These are phyloP conservation scores for Xylariomycetidae sp. DNA, from an alignment of 2,329 filamentous ascomycete species.

Conservation along the genomic window DNA sequence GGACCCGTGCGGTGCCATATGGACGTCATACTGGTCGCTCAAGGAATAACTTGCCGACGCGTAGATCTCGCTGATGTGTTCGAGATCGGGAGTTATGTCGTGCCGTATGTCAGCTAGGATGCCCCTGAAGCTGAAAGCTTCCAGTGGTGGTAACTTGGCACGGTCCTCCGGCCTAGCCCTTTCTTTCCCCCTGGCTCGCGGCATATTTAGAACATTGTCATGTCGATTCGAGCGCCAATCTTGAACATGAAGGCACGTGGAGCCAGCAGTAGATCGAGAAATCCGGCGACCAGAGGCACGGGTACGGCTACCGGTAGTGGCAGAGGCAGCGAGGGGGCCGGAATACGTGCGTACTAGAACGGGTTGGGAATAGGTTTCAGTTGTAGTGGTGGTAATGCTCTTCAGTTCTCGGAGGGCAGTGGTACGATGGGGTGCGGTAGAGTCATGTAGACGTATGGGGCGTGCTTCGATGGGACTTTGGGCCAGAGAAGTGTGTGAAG, in stretches of 20 bases:
- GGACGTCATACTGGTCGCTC: slow-evolving; percentile 64
- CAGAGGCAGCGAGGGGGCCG: slow-evolving; percentile 36
- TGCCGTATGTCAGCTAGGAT: slow-evolving; percentile 55
- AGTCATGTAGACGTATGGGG: slow-evolving; percentile 52
- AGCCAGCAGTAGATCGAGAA: slow-evolving; percentile 20
- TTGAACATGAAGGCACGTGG: slow-evolving; percentile 18
- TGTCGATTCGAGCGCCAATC: slow-evolving; percentile 28
- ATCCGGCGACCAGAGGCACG: slow-evolving; percentile 26
- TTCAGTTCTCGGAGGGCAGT: slow-evolving; percentile 57
- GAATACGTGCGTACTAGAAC: slow-evolving; percentile 63
- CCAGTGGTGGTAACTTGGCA: slow-evolving; percentile 53
- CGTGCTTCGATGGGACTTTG: slow-evolving; percentile 52
- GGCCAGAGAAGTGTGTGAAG: slow-evolving; percentile 49
- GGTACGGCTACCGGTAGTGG: slow-evolving; percentile 25
- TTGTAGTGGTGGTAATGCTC: slow-evolving; percentile 34
- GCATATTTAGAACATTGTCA: slow-evolving; percentile 39
- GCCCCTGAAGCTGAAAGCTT: slow-evolving; percentile 61
- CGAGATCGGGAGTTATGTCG: slow-evolving; percentile 54
- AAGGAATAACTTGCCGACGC: slow-evolving; percentile 60
- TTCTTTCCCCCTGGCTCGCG: slow-evolving; percentile 38
- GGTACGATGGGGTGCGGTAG: slow-evolving; percentile 52
- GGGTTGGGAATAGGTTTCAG: slow-evolving; percentile 57
- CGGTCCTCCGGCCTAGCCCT: slow-evolving; percentile 24
- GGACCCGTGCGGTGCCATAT: slow-evolving; percentile 58
- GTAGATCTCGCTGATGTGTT: slow-evolving; percentile 64